These are phyloP conservation scores for Rhizopogon roseolus DNA, from an alignment of 768 basidiomycete species.

Conservation along the genomic window DNA sequence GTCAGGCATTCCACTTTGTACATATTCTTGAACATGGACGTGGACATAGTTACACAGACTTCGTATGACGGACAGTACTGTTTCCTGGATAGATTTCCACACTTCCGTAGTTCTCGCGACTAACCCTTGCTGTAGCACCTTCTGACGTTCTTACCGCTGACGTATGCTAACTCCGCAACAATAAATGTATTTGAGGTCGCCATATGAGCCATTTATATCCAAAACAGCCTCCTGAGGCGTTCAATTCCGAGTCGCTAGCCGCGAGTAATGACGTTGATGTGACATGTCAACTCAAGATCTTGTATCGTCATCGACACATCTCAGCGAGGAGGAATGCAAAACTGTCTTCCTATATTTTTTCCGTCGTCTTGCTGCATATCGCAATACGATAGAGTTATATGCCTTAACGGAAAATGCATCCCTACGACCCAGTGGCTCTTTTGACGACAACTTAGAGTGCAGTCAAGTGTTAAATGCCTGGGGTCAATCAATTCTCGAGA, in stretches of 20 bases:
- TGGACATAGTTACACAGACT: too few species aligned
- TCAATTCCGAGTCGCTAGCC: too few species aligned
- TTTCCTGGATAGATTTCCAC: neutral
- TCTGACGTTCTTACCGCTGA: too few species aligned
- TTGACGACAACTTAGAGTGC: slow-evolving; percentile 26
- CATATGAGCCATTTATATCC: too few species aligned
- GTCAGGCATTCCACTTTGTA: neutral
- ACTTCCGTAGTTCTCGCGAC: too few species aligned
- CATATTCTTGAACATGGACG: neutral
- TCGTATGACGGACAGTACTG: neutral
- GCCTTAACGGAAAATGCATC: slow-evolving; percentile 27
- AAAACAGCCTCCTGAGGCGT: too few species aligned
- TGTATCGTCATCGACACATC: slow-evolving; percentile 23
- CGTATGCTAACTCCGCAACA: too few species aligned
- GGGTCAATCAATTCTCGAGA: slow-evolving; percentile 38
- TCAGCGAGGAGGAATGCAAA: slow-evolving; percentile 28
- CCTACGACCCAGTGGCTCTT: neutral
- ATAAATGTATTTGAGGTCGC: too few species aligned
- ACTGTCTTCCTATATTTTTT: slow-evolving; percentile 40
- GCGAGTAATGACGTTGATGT: too few species aligned
- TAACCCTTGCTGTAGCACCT: too few species aligned
- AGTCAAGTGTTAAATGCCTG: slow-evolving; percentile 35
- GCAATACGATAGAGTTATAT: slow-evolving; percentile 39
- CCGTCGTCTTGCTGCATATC: slow-evolving; percentile 38
- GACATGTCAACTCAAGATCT: neutral